Base-by-base conservation (phyloP, 2,329 filamentous ascomycete genomes). In the Drechslerella stenobrocha region DNA sequence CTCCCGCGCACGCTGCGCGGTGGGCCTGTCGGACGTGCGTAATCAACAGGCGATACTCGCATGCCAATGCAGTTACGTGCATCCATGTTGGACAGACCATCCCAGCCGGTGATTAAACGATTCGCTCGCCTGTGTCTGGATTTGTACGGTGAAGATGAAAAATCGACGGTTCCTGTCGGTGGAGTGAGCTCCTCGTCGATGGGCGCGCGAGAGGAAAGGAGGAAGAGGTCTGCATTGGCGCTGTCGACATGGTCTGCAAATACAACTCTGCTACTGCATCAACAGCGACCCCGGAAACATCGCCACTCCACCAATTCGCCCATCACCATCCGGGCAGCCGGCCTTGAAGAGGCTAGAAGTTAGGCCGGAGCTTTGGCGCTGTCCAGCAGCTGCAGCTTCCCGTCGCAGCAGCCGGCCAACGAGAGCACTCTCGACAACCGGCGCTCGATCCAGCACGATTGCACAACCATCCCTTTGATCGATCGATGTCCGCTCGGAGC, bases 51-150 rank as follows among this genome's bases (percentile, higher is more conserved):
- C 37, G 37, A 42, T 18, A 37, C 42, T 50, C 42, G 60, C 60
- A 66, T 53, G 32, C 60, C 58, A 57, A 58, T 66, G 60, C 53
- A 66, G 52, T 66, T 66, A 66, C 60, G 57, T 58, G 60, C 60
- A 66, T 64, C 9, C 26, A 4, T 2, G 3, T 34, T 47, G 15
- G 15, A 26, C 20, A 50, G 32, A 40, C 26, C 6, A 48, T 48
- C 30, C 26, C 46, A 30, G 15, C 23, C 52, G 22, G 28, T 26
- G 32, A 35, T 26, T 47, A 34, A 47, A 23, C 26, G 44, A 55
- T 55, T 23, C 44, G 35, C n/a, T 18, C 20, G 24, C 24, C n/a
- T 22, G 11, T 24, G 34, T 32, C n/a, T n/a, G n/a, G n/a, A n/a
- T n/a, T n/a, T n/a, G n/a, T n/a, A n/a, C n/a, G n/a, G n/a, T n/a